A percentile compares a stretch with the other conserved stretches of the same genome.
Evolutionary conservation across 768 basidiomycete species (phyloP).

Genomic region (Lactarius indigo): DNA sequence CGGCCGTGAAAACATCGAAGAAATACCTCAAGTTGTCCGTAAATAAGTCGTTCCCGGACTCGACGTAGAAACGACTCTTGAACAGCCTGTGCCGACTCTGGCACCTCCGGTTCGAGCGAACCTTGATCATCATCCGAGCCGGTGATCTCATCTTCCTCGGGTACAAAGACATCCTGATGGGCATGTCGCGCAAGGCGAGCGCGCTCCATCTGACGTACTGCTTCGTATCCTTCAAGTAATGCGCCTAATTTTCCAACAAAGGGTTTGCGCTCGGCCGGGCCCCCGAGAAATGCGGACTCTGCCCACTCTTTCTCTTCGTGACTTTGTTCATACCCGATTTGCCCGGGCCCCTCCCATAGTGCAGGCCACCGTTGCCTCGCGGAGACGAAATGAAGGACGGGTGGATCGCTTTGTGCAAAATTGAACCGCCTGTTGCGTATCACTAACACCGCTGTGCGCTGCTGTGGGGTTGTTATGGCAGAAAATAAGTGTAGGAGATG

Average conservation of each 20-base stretch:
- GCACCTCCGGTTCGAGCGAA: slow-evolving; percentile 36
- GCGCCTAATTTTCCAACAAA: slow-evolving; percentile 68
- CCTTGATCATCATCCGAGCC: slow-evolving; percentile 45
- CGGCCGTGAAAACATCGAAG: neutral
- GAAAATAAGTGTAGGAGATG: slow-evolving; percentile 50
- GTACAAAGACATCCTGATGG: slow-evolving; percentile 46
- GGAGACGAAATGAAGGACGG: slow-evolving; percentile 48
- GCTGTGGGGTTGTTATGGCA: slow-evolving; percentile 48
- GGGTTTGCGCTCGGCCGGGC: slow-evolving; percentile 37
- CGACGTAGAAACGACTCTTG: slow-evolving; percentile 48
- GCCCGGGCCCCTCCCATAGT: slow-evolving; percentile 60
- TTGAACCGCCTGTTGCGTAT: slow-evolving; percentile 73
- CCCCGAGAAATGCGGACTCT: slow-evolving; percentile 55
- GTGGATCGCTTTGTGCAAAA: slow-evolving; percentile 53
- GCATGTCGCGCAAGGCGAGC: slow-evolving; percentile 45
- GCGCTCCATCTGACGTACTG: slow-evolving; percentile 69
- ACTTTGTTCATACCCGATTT: slow-evolving; percentile 48
- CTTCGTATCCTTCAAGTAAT: slow-evolving; percentile 70
- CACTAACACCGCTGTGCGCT: slow-evolving; percentile 56
- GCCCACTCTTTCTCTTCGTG: slow-evolving; percentile 72
- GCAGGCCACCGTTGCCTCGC: slow-evolving; percentile 62
- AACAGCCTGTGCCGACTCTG: slow-evolving; percentile 43
- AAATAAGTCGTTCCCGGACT: slow-evolving; percentile 69
- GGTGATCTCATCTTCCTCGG: slow-evolving; percentile 60
- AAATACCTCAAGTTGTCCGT: slow-evolving; percentile 69